Evolutionary conservation across 2,329 filamentous ascomycete species (phyloP).

Genomic region (Lachnellula hyalina): DNA sequence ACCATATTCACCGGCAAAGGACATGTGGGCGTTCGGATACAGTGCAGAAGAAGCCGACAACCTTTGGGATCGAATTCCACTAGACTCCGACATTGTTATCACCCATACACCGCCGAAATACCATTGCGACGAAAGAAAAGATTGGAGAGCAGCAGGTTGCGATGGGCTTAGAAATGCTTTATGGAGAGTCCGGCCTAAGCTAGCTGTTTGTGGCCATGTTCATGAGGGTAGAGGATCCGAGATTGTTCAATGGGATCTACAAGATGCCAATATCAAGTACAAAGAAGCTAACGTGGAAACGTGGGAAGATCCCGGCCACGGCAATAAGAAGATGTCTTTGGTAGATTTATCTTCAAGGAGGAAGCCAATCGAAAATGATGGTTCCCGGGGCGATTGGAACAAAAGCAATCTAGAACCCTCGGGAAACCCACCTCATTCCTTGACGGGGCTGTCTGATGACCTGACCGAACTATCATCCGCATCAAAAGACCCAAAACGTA

Average conservation of each 20-base stretch:
- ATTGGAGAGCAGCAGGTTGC: slow-evolving; percentile 49
- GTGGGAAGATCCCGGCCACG: slow-evolving; percentile 56
- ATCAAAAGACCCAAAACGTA: neutral
- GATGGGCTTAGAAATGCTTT: slow-evolving; percentile 51
- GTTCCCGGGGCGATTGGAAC: slow-evolving; percentile 19
- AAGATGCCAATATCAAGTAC: slow-evolving; percentile 35
- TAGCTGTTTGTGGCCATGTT: slow-evolving; percentile 68
- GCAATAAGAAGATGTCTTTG: slow-evolving; percentile 55
- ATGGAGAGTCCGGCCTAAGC: slow-evolving; percentile 54
- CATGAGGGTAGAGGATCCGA: slow-evolving; percentile 63
- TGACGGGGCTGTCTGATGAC: no score
- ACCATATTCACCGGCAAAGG: slow-evolving; percentile 54
- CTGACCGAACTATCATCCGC: neutral
- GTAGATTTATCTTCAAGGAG: slow-evolving; percentile 52
- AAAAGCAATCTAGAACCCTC: neutral
- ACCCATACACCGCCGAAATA: slow-evolving; percentile 63
- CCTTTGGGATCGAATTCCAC: slow-evolving; percentile 58
- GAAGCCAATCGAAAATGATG: slow-evolving; percentile 42
- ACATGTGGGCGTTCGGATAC: slow-evolving; percentile 66
- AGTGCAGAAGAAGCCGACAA: slow-evolving; percentile 32
- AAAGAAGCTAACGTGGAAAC: slow-evolving; percentile 39
- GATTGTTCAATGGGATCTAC: slow-evolving; percentile 55
- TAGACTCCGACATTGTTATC: slow-evolving; percentile 59
- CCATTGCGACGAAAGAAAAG: slow-evolving; percentile 49
- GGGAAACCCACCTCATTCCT: neutral